Evolutionary conservation across 2,329 filamentous ascomycete species (phyloP), one percentile per base, ranked within the genome.

Genomic region (Aspergillus glaucus): DNA sequence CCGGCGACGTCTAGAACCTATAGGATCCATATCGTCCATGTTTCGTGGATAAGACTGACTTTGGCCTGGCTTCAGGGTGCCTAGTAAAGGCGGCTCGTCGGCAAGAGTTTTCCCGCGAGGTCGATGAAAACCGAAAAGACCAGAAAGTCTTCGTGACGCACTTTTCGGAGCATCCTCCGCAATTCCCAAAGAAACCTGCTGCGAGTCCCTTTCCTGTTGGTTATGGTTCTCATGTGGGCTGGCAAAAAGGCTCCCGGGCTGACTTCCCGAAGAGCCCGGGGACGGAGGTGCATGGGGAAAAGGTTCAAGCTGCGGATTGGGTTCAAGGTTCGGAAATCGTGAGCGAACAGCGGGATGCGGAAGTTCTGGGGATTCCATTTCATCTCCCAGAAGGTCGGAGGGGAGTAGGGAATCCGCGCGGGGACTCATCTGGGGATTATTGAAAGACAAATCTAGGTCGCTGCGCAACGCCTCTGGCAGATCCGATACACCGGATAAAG

Each of bases 21-120:
- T 72, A 3, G 75, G 69, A 55, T 81, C 78, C 37, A 75, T 62
- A 7, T 82, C 76, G 43, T 74, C 72, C 28, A 72, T 44, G 52
- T 76, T 74, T 32, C 80, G 73, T 12, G 82, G 82, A 60, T 84
- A 77, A n/a, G 81, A 84, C 53, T 83, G 81, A 51, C 80, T 84
- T 53, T 84, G 80, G 1, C 76, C 74, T 43, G 77, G 68, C 54
- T 81, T 82, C 52, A 83, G 62, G n/a, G 76, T 76, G 14, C 81
- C 81, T 26, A 82, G 60, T 36, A 75, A 63, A 39, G 79, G 79
- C 3, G 80, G 78, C 28, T 82, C 78, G 53, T 81, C 78, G 2
- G 76, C 76, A 32, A 79, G 65, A 0, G 80, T 81, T 68, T 84
- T 85, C 4, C 79, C 79, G 52, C 81, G 75, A 56, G 79, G 79